Evolutionary conservation across 495 filamentous ascomycete species (phyloP), one percentile per base, ranked within the genome.

Genomic region (Aspergillus campestris): DNA sequence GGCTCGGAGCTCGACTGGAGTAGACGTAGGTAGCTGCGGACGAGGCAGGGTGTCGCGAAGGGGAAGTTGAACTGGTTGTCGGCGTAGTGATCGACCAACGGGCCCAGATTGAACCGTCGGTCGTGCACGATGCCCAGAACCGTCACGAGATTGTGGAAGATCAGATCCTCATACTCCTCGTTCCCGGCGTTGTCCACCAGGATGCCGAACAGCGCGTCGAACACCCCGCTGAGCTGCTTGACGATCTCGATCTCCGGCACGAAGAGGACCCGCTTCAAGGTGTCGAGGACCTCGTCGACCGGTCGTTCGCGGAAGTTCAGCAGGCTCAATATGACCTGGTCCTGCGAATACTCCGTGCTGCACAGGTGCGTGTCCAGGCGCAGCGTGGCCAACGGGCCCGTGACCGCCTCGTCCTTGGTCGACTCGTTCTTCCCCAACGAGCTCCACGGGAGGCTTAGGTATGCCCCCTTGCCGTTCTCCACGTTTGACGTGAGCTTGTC

Each of bases 211-310:
- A 97, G 75, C 7, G 89, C 81, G 59, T 95, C 88, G 53, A 99
- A 83, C 10, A 99, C 90, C 56, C 94, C 84, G 48, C 77, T 80
- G 7, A 96, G 69, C 40, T 95, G 75, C 65, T 96, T 99, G 47
- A 97, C 92, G 24, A 97, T 86, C 65, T 99, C 92, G 40, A 96
- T 95, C 60, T 99, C 92, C 0, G 92, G 83, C 8, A 99, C 92
- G 55, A 97, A 99, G 7, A 86, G 80, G 32, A 97, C 74, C 48
- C 87, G 79, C 60, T 86, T 83, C 30, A 99, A 65, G 6, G 94
- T 72, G 13, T 79, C 73, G 1, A 86, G 66, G 1, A 92, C 71
- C 15, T 91, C 80, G 33, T 78, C 78, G 33, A 79, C 71, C 2
- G 81, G 69, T 29, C 83, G 77, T 12, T 89, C 81, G 51, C 80